Conservation (phyloP, 768 basidiomycete species). For the Butyriboletus loyo region DNA sequence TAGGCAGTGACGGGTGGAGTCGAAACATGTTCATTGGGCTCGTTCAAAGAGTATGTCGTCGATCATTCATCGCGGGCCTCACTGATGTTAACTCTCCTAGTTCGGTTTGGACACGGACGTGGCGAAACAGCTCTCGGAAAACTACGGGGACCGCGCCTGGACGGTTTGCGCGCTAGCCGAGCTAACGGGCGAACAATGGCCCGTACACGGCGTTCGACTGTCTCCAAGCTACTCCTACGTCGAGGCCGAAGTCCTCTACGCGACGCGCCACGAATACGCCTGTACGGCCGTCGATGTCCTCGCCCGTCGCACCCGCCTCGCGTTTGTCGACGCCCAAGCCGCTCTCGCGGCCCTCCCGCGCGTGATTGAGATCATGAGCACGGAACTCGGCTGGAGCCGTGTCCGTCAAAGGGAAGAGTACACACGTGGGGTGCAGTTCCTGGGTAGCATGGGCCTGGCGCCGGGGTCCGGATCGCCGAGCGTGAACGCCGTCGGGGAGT, state of each 20-base stretch:
- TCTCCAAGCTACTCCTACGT: constrained; percentile 78
- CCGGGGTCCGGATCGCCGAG: constrained; percentile 30
- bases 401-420: constrained; percentile 59
- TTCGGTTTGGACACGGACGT: constrained; percentile 91
- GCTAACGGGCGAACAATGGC: constrained; percentile 77
- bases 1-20: constrained; percentile 94
- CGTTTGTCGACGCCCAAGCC: constrained; percentile 88
- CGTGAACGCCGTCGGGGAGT: not conserved
- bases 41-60: constrained; percentile 70
- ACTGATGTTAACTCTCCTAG: constrained; percentile 36
- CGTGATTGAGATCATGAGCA: constrained; percentile 88
- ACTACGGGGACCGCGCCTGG: constrained; percentile 97
- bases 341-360: constrained; percentile 81
- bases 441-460: constrained; percentile 82
- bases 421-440: constrained; percentile 56
- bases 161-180: constrained; percentile 80
- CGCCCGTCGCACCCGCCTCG: constrained; percentile 87
- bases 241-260: constrained; percentile 91
- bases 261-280: constrained; percentile 87
- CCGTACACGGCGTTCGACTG: constrained; percentile 79
- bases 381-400: constrained; percentile 76
- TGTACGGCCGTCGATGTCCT: constrained; percentile 91
- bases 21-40: constrained; percentile 96
- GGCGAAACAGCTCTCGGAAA: constrained; percentile 88
- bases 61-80: no score